Percentiles rank a stretch among this genome's conserved stretches.
Conservation (phyloP, 129 eudicot species). For the Lactuca saligna region DNA sequence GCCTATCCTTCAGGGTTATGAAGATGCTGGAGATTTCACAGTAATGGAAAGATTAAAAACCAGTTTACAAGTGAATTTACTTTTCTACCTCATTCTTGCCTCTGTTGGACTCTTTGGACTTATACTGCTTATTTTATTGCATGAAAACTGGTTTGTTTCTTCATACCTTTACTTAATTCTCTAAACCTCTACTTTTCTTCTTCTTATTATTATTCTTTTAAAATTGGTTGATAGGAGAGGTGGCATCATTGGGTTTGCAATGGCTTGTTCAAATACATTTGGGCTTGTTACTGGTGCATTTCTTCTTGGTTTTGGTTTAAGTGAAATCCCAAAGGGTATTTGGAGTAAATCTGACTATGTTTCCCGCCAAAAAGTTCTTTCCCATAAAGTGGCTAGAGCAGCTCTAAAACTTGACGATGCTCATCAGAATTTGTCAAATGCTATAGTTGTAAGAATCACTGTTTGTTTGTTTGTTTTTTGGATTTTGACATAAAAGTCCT, state of each 20-base stretch:
- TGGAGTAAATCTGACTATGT: conserved; percentile 79
- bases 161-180: conserved; percentile 10
- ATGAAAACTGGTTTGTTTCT: conserved; percentile 60
- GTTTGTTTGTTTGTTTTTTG: neutral
- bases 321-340: conserved; percentile 86
- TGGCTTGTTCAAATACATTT: conserved; percentile 98
- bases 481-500: neutral
- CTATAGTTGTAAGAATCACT: conserved; percentile 74
- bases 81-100: conserved; percentile 64
- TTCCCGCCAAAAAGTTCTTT: conserved; percentile 65
- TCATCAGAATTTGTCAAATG: conserved; percentile 89
- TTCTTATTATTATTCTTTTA: neutral
- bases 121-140: conserved; percentile 57
- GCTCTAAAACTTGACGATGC: conserved; percentile 92
- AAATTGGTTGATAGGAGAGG: conserved; percentile 57
- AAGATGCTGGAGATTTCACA: conserved; percentile 98
- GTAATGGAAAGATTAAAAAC: conserved; percentile 76
- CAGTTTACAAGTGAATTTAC: conserved; percentile 72
- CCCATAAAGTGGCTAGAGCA: conserved; percentile 88
- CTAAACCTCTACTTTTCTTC: neutral
- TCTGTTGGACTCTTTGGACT: conserved; percentile 72
- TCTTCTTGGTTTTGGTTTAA: conserved; percentile 91
- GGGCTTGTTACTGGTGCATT: conserved; percentile 97
- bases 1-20: conserved; percentile 97
- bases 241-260: conserved; percentile 79